Evolutionary conservation across 768 basidiomycete genomes (phyloP).

Genomic region (Lactarius psammicola): DNA sequence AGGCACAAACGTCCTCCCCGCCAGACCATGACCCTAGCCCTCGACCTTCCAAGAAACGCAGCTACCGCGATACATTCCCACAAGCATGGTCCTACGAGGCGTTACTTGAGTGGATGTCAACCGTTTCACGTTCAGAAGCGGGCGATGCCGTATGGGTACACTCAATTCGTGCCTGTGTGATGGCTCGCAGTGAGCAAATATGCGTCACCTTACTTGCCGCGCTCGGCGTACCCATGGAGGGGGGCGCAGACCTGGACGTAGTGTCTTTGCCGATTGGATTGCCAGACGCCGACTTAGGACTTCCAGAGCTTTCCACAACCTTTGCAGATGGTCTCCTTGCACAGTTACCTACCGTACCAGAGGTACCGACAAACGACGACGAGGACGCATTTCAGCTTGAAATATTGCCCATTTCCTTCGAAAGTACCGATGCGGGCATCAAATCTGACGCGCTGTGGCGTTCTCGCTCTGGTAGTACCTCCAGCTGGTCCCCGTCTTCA

Average conservation of each 20-base stretch:
- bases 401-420: conserved; percentile 22
- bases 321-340: conserved; percentile 11
- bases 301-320: conserved; percentile 20
- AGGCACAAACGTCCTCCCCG: background rate
- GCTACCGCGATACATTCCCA: conserved; percentile 11
- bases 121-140: conserved; percentile 21
- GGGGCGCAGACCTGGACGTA: conserved; percentile 24
- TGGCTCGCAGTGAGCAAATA: conserved; percentile 30
- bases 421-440: background rate
- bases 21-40: background rate
- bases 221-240: conserved; percentile 30
- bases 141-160: conserved; percentile 26
- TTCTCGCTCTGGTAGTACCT: conserved; percentile 23
- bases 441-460: background rate
- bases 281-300: conserved; percentile 12
- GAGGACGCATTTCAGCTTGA: conserved; percentile 28
- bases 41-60: background rate
- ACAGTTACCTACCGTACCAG: conserved; percentile 21
- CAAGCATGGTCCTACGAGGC: conserved; percentile 24
- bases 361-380: conserved; percentile 13
- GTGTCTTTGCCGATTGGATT: conserved; percentile 19
- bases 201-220: conserved; percentile 27
- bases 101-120: conserved; percentile 29
- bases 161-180: conserved; percentile 27
- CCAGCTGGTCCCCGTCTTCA: conserved; percentile 26